phyloP scores from a whole-genome alignment of 2,329 filamentous ascomycete species.

The Stagonosporopsis rhizophila region DNA sequence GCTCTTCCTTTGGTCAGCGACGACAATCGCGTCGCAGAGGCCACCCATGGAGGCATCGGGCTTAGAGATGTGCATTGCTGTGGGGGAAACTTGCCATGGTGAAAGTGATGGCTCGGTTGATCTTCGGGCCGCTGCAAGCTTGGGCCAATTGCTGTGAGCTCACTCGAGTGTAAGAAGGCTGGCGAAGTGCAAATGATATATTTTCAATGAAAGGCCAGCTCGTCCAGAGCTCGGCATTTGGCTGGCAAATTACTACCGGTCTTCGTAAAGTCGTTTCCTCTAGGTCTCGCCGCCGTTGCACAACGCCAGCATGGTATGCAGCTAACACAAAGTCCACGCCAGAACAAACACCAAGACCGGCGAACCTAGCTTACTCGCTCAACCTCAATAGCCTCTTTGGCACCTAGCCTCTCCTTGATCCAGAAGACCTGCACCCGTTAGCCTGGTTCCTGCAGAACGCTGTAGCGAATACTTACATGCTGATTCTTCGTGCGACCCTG shows the following conservation, averaged over 20 bases:
- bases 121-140: conserved; percentile 30
- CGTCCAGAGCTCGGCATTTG: conserved; percentile 25
- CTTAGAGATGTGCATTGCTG: conserved; percentile 39
- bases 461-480: conserved; percentile 75
- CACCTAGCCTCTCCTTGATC: conserved; percentile 45
- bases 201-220: conserved; percentile 35
- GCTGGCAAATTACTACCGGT: conserved; percentile 42
- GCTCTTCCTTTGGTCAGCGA: conserved; percentile 33
- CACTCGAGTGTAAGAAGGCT: not conserved
- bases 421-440: conserved; percentile 49
- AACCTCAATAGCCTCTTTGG: conserved; percentile 27
- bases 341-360: conserved; percentile 9
- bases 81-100: conserved; percentile 22
- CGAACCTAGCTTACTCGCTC: conserved; percentile 16
- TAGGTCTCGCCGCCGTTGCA: conserved; percentile 31
- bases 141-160: conserved; percentile 4
- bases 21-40: conserved; percentile 44
- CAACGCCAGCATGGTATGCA: conserved; percentile 15
- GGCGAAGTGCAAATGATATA: conserved; percentile 23
- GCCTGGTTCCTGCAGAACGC: not conserved
- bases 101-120: conserved; percentile 36
- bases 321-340: conserved; percentile 15
- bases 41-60: conserved; percentile 54
- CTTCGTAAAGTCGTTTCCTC: conserved; percentile 38
- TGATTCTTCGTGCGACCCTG: conserved; percentile 86